Evolutionary conservation across 2,329 filamentous ascomycete species (phyloP), one percentile per base, ranked within the genome.

Genomic region (Colletotrichum lentis): DNA sequence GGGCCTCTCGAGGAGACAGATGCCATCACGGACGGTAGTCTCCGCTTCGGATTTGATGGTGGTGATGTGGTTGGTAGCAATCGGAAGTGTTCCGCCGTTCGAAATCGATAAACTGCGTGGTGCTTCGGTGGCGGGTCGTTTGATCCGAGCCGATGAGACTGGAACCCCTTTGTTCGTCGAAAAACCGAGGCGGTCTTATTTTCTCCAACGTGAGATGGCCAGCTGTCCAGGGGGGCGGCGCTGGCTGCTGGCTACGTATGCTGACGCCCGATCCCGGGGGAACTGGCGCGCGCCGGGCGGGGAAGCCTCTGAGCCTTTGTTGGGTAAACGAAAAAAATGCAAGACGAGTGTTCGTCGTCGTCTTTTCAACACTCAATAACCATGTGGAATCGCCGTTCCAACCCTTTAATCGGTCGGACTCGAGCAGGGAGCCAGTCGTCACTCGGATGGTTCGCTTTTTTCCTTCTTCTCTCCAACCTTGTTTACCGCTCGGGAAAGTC

Each of bases 1-100:
- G 75, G 72, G 53, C 73, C 75, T 22, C 76, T 76, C 10, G 80
- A 81, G 16, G 78, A 76, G 11, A 82, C 75, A 10, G 80, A 83
- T 39, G 80, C 76, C 78, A 81, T 74, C 39, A 49, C n/a, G 31
- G 35, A 39, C 52, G 52, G 52, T 11, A n/a, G 56, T n/a, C 16
- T 27, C 35, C 10, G 14, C 27, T 54, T 35, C 14, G 16, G 7
- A 47, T 35, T 35, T 35, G 31, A 35, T 10, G 31, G 2, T 35
- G 31, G 31, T n/a, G 14, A 35, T 35, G 41, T 41, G 18, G 31
- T 16, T n/a, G 37, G 56, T 62, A 35, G 22, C 37, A 20, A 18
- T 3, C n/a, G 39, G 7, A 44, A 55, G 24, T n/a, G 27, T 22
- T 31, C 18, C 31, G 37, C 24, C 18, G 43, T 50, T 24, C 10